Percentiles rank a stretch among this genome's conserved stretches.
Evolutionary conservation across 2,329 filamentous ascomycete species (phyloP).

Genomic region (Ascochyta lentis): DNA sequence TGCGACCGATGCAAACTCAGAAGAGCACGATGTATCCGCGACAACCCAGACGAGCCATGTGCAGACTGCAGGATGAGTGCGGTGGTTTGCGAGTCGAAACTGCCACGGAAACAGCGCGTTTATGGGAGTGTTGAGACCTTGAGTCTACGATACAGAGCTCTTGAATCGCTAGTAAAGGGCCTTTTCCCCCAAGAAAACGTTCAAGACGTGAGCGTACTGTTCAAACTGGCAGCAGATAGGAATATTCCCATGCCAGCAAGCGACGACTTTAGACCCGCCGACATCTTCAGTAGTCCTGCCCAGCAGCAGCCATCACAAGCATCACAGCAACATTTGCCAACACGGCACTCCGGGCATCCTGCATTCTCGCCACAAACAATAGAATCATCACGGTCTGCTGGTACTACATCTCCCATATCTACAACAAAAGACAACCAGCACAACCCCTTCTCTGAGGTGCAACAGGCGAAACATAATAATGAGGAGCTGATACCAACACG

Average conservation of each 20-base stretch:
- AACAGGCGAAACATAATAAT: conserved; percentile 14
- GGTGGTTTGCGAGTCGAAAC: conserved; percentile 52
- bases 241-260: conserved; percentile 48
- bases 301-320: conserved; percentile 9
- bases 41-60: conserved; percentile 42
- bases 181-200: conserved; percentile 51
- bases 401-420: conserved; percentile 14
- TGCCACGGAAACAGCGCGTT: conserved; percentile 54
- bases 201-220: conserved; percentile 49
- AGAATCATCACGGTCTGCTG: conserved; percentile 15
- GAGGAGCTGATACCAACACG: conserved; percentile 29
- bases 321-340: conserved; percentile 13
- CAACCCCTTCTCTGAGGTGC: conserved; percentile 25
- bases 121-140: conserved; percentile 57
- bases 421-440: conserved; percentile 18
- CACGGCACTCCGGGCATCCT: conserved; percentile 2
- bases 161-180: conserved; percentile 52
- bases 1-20: conserved; percentile 42
- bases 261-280: conserved; percentile 35
- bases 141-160: conserved; percentile 52
- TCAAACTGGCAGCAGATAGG: conserved; percentile 49
- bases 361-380: conserved; percentile 13
- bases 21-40: conserved; percentile 38
- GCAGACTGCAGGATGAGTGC: conserved; percentile 50
- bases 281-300: conserved; percentile 29